Conservation (phyloP, 148 eudicot genomes). For the Cornus florida region DNA sequence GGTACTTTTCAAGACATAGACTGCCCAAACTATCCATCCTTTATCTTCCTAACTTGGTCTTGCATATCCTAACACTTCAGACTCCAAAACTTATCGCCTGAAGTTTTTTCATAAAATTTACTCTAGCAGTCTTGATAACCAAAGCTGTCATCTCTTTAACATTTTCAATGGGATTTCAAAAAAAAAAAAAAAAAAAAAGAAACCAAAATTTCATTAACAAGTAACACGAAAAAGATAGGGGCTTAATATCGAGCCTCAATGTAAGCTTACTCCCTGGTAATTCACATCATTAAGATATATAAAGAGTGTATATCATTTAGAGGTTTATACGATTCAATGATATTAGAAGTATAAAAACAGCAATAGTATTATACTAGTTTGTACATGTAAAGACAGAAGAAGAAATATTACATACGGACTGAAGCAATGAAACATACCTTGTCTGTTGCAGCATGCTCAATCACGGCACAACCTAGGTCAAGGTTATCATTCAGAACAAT, state of each 20-base stretch:
- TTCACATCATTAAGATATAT: neutral
- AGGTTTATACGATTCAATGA: neutral
- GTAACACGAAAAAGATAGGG: neutral
- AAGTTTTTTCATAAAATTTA: neutral
- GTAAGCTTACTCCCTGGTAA: neutral
- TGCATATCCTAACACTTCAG: neutral
- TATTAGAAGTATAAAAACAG: neutral
- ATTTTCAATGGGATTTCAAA: neutral
- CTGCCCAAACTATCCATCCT: too few relatives aligned
- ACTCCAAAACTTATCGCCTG: neutral
- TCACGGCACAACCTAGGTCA: conserved; percentile 9
- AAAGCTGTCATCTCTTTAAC: neutral
- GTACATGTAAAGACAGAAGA: neutral
- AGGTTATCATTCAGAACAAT: conserved; percentile 8
- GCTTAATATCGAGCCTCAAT: neutral
- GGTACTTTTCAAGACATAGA: neutral
- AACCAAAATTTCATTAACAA: neutral
- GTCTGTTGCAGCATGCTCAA: conserved; percentile 6
- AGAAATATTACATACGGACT: neutral
- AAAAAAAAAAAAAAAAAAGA: too few relatives aligned
- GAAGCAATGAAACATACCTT: neutral
- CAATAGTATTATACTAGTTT: neutral
- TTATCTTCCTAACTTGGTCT: neutral
- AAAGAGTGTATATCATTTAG: neutral
- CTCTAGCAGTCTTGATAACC: neutral